Evolutionary conservation across 768 basidiomycete genomes (phyloP).

Genomic region (Tylopilus subfusipes): DNA sequence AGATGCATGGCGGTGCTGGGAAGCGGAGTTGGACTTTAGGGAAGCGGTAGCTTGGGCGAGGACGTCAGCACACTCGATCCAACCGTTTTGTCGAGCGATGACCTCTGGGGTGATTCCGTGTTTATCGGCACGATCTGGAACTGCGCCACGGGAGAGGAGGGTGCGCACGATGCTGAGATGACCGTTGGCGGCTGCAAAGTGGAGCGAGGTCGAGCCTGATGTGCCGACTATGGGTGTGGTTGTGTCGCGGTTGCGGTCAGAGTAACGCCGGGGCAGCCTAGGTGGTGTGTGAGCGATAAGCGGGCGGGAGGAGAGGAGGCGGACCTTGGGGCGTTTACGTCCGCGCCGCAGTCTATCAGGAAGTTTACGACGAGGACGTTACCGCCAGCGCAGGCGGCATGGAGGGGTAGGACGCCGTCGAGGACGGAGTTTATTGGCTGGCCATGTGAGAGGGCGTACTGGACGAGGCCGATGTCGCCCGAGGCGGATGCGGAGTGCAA

Average conservation of each 20-base stretch:
- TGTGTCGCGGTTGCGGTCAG: slow-evolving; percentile 62
- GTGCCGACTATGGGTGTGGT: slow-evolving; percentile 72
- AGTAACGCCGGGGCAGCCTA: slow-evolving; percentile 73
- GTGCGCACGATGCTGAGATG: slow-evolving; percentile 74
- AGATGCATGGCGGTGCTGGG: slow-evolving; percentile 19
- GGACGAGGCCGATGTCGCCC: slow-evolving; percentile 89
- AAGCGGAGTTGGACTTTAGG: slow-evolving; percentile 19
- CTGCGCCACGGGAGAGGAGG: slow-evolving; percentile 82
- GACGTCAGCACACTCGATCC: slow-evolving; percentile 71
- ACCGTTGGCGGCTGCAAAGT: slow-evolving; percentile 96
- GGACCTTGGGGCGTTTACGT: slow-evolving; percentile 93
- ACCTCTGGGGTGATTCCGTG: slow-evolving; percentile 85
- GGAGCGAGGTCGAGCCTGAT: slow-evolving; percentile 91
- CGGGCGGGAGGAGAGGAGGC: slow-evolving; percentile 21
- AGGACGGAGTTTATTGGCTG: slow-evolving; percentile 96
- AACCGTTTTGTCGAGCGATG: slow-evolving; percentile 77
- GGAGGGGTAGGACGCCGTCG: slow-evolving; percentile 94
- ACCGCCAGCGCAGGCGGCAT: slow-evolving; percentile 91
- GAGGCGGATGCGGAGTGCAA: slow-evolving; percentile 74
- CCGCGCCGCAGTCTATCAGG: slow-evolving; percentile 91
- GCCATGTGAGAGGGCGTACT: slow-evolving; percentile 89
- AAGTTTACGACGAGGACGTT: slow-evolving; percentile 83
- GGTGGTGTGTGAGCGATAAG: slow-evolving; percentile 10
- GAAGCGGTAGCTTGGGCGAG: slow-evolving; percentile 59
- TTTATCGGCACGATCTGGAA: slow-evolving; percentile 81